Evolutionary conservation across 2,329 filamentous ascomycete genomes (phyloP).

Genomic region (Lojkania enalia): DNA sequence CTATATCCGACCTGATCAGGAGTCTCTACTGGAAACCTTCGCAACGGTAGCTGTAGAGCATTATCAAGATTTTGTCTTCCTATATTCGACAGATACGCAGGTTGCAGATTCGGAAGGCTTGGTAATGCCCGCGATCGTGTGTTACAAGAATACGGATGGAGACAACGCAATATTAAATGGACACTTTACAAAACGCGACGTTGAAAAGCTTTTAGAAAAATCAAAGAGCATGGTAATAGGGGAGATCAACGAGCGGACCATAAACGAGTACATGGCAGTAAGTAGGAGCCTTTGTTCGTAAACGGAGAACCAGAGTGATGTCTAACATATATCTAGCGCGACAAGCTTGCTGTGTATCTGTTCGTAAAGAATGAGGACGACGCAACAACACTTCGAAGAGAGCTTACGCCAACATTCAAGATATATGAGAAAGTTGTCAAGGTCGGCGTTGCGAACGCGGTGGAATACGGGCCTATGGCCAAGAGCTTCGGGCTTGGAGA

Average conservation of each 20-base stretch:
- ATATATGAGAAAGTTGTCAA: slow-evolving; percentile 20
- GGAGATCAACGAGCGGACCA: slow-evolving; percentile 18
- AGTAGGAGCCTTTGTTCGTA: no score
- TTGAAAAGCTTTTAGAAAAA: slow-evolving; percentile 10
- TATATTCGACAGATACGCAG: slow-evolving; percentile 13
- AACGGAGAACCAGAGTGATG: neutral
- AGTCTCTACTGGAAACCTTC: slow-evolving; percentile 8
- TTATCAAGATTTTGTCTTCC: slow-evolving; percentile 21
- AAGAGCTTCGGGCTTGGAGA: slow-evolving; percentile 19
- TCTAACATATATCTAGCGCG: slow-evolving; percentile 10
- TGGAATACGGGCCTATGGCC: slow-evolving; percentile 27
- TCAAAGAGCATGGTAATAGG: slow-evolving; percentile 5
- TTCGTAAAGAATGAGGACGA: slow-evolving; percentile 16
- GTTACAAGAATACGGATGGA: slow-evolving; percentile 25
- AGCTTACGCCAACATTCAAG: slow-evolving; percentile 23
- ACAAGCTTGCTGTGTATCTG: slow-evolving; percentile 26
- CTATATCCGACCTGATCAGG: slow-evolving; percentile 14
- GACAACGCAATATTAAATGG: slow-evolving; percentile 22
- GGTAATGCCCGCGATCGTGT: slow-evolving; percentile 18
- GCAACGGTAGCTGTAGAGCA: slow-evolving; percentile 12
- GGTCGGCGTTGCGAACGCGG: slow-evolving; percentile 22
- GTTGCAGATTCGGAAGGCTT: slow-evolving; percentile 18
- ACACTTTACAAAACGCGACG: slow-evolving; percentile 7
- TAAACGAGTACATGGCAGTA: slow-evolving; percentile 24
- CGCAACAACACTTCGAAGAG: slow-evolving; percentile 10